These are phyloP conservation scores for Fusarium irregulare DNA, from an alignment of 2,329 filamentous ascomycete genomes.

Conservation along the genomic window DNA sequence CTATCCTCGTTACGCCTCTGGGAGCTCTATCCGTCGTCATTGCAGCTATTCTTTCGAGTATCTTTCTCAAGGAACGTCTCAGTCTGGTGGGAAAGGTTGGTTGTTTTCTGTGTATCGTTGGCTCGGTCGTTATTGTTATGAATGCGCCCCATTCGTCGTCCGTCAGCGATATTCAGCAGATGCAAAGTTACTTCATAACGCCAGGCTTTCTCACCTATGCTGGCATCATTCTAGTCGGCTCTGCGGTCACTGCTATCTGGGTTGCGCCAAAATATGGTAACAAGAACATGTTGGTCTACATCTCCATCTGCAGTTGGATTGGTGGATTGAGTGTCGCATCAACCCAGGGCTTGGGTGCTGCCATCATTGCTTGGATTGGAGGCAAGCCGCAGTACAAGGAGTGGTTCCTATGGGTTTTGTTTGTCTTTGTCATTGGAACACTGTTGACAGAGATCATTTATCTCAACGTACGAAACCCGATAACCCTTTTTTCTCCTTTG, in stretches of 20 bases:
- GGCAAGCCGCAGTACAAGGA: conserved; percentile 93
- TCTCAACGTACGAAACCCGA: conserved; percentile 78
- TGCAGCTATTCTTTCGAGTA: conserved; percentile 88
- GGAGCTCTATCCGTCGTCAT: conserved; percentile 93
- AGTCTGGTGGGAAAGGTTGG: conserved; percentile 97
- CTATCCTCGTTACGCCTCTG: conserved; percentile 92
- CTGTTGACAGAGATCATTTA: conserved; percentile 94
- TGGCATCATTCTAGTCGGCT: conserved; percentile 82
- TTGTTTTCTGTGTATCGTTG: conserved; percentile 94
- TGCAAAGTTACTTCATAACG: conserved; percentile 86
- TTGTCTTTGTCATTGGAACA: conserved; percentile 91
- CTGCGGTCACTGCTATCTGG: conserved; percentile 78
- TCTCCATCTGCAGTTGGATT: conserved; percentile 94
- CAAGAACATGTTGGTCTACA: conserved; percentile 97
- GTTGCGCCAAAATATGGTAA: conserved; percentile 90
- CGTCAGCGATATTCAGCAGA: conserved; percentile 88
- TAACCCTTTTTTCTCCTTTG: conserved; percentile 10
- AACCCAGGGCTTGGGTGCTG: conserved; percentile 91
- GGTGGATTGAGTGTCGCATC: conserved; percentile 94
- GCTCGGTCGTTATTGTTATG: conserved; percentile 91
- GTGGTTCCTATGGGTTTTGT: conserved; percentile 93
- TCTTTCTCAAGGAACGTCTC: conserved; percentile 94
- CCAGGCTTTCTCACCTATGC: conserved; percentile 89
- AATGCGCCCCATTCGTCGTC: conserved; percentile 90
- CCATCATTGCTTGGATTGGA: conserved; percentile 85